Evolutionary conservation across 164 flowering plant genomes (phyloP).

Genomic region (Vitis amurensis): DNA sequence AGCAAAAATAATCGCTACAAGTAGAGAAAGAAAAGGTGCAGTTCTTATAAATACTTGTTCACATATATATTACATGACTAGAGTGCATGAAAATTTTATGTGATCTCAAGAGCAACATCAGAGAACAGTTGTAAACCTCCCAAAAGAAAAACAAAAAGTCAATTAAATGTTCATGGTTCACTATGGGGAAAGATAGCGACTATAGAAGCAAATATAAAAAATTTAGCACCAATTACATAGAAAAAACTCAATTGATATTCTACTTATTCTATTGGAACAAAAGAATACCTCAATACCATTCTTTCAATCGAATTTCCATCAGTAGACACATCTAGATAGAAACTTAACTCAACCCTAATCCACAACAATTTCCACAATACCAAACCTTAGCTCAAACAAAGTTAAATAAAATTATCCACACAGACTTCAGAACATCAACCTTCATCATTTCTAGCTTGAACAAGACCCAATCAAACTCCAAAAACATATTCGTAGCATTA

Average conservation of each 20-base stretch:
- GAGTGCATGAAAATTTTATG: conserved; percentile 95
- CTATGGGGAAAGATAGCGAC: not conserved
- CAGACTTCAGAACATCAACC: too few relatives aligned
- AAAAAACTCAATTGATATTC: not conserved
- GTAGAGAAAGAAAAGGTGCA: too few relatives aligned
- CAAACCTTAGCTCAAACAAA: too few relatives aligned
- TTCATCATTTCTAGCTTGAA: too few relatives aligned
- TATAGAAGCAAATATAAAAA: not conserved
- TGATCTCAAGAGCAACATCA: conserved; percentile 82
- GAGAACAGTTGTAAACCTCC: conserved; percentile 61
- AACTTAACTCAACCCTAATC: too few relatives aligned
- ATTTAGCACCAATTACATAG: not conserved
- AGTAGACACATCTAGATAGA: conserved; percentile 77
- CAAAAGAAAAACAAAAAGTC: not conserved
- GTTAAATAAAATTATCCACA: too few relatives aligned
- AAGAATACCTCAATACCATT: conserved; percentile 82
- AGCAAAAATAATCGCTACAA: too few relatives aligned
- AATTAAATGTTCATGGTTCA: too few relatives aligned
- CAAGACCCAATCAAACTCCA: too few relatives aligned
- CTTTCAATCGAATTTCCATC: conserved; percentile 87
- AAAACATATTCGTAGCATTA: too few relatives aligned
- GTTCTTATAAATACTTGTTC: too few relatives aligned
- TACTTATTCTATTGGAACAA: not conserved
- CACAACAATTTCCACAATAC: too few relatives aligned
- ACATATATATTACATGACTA: conserved; percentile 70